Evolutionary conservation across 2,329 filamentous ascomycete genomes (phyloP).

Genomic region (Exophiala sideris): DNA sequence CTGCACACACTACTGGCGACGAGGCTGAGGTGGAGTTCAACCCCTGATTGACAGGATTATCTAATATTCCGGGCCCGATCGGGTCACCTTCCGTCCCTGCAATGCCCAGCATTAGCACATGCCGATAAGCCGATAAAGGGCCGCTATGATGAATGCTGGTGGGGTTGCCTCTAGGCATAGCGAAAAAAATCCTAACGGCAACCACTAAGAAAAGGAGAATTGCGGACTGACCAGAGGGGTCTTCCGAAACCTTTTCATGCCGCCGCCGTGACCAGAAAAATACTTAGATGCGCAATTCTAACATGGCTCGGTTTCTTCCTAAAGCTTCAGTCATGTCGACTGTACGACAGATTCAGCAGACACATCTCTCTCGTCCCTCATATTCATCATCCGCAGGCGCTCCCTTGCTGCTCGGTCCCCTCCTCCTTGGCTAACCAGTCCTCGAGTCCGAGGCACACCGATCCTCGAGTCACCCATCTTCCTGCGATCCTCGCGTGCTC

Average conservation of each 20-base stretch:
- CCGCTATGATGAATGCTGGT: neutral
- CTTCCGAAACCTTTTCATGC: neutral
- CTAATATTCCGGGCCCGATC: too few species aligned
- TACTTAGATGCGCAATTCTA: neutral
- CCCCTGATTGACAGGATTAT: too few species aligned
- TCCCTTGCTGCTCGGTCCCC: neutral
- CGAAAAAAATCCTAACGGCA: slow-evolving; percentile 1
- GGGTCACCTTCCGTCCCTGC: too few species aligned
- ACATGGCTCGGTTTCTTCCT: too few species aligned
- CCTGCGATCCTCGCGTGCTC: neutral
- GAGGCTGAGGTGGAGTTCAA: too few species aligned
- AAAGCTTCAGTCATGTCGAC: too few species aligned
- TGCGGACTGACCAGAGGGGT: neutral
- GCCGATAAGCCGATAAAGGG: slow-evolving; percentile 1
- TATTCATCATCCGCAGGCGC: too few species aligned
- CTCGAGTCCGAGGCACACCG: neutral
- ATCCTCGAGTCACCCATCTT: neutral
- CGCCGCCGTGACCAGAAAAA: neutral
- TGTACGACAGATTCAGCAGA: too few species aligned
- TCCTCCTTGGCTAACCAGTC: neutral
- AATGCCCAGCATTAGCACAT: neutral
- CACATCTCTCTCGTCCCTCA: too few species aligned
- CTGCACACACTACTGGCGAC: too few species aligned
- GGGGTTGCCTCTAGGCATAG: neutral
- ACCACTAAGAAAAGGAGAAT: slow-evolving; percentile 1